Evolutionary conservation across 306 rosid genomes (phyloP).

Genomic region (Potentilla sterilis): DNA sequence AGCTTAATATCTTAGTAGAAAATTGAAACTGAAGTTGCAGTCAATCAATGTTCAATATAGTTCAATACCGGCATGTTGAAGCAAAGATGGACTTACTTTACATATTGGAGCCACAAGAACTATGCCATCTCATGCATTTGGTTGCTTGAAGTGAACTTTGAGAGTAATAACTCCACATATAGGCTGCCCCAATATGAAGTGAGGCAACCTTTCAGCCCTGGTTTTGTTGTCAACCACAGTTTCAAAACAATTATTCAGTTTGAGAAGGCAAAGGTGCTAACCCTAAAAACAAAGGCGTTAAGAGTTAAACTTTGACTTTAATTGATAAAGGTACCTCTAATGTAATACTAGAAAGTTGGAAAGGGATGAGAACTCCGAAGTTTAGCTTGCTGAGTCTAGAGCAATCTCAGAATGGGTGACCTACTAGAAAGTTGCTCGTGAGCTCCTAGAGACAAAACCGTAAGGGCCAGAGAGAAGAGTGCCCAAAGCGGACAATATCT

Average conservation of each 20-base stretch:
- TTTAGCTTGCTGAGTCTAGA: too few species aligned
- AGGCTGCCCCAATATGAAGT: slow-evolving; percentile 77
- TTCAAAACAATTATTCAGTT: slow-evolving; percentile 7
- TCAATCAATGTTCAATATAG: background rate
- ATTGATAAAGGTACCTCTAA: too few species aligned
- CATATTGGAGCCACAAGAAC: slow-evolving; percentile 97
- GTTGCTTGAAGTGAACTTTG: slow-evolving; percentile 78
- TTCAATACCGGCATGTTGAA: background rate
- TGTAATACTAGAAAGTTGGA: too few species aligned
- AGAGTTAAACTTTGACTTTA: background rate
- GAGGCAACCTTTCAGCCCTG: slow-evolving; percentile 69
- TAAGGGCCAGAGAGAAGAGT: too few species aligned
- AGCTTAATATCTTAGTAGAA: too few species aligned
- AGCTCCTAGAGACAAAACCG: too few species aligned
- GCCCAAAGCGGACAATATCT: too few species aligned
- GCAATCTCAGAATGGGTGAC: too few species aligned
- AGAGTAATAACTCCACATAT: slow-evolving; percentile 95
- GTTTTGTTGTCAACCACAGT: slow-evolving; percentile 43
- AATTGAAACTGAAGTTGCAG: slow-evolving; percentile 13
- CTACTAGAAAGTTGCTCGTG: too few species aligned
- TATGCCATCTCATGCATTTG: slow-evolving; percentile 71
- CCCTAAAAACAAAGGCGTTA: background rate
- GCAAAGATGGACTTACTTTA: slow-evolving; percentile 53
- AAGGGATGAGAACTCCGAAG: too few species aligned
- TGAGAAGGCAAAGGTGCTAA: background rate